Conservation (phyloP, 345 rosid species). For the Dimocarpus longan region DNA sequence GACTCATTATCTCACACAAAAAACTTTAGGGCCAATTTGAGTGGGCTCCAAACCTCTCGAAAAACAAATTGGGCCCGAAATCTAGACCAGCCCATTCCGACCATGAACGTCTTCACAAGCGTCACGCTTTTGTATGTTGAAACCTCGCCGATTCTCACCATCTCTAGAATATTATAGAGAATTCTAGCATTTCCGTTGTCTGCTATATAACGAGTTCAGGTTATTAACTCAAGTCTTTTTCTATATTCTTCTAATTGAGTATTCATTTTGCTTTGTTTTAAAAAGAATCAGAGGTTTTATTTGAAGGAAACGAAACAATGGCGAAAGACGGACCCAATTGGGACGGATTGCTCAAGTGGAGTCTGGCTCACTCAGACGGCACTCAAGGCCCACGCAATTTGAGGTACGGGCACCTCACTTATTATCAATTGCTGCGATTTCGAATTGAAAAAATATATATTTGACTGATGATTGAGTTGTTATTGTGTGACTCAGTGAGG, state of each 20-base stretch:
- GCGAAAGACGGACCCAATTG: slow-evolving; percentile 82
- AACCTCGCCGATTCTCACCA: neutral
- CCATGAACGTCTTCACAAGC: neutral
- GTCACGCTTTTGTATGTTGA: neutral
- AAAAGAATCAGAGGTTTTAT: neutral
- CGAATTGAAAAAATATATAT: neutral
- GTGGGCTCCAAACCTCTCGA: neutral
- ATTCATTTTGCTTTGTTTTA: neutral
- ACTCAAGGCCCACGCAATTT: slow-evolving; percentile 55
- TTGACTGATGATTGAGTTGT: neutral
- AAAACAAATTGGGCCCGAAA: neutral
- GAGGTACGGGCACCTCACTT: slow-evolving; percentile 62
- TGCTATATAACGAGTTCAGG: neutral
- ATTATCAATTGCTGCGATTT: neutral
- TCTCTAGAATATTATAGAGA: slow-evolving; percentile 5
- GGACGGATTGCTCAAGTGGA: slow-evolving; percentile 96
- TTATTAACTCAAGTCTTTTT: neutral
- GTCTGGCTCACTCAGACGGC: slow-evolving; percentile 85
- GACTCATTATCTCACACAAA: too few species aligned
- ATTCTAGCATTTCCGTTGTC: neutral
- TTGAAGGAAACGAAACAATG: slow-evolving; percentile 40
- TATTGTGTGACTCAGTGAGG: slow-evolving; percentile 51
- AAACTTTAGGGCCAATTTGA: neutral
- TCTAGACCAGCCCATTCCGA: neutral
- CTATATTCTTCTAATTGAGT: neutral